Base-by-base conservation (phyloP, 2,329 filamentous ascomycete species). In the Lachnellula subtilissima region DNA sequence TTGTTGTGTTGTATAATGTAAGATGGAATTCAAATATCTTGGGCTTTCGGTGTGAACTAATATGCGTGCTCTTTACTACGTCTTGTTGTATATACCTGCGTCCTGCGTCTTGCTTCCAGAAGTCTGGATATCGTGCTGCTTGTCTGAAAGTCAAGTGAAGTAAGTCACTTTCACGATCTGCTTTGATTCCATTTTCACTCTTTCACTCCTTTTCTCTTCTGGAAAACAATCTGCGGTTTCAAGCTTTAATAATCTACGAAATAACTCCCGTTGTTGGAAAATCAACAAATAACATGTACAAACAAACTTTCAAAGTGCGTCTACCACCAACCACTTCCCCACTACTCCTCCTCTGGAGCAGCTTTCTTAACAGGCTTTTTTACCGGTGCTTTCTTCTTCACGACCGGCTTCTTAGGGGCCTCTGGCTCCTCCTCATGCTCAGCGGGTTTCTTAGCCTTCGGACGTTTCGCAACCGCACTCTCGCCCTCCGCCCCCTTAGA, bases 1-100 rank as follows among this genome's bases (percentile, higher is more conserved):
- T n/a, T 28, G 9, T 12, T 37, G 35, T n/a, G 17, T 19, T 40
- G 35, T n/a, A 57, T 50, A 54, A 53, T 58, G 48, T 56, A 62
- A 37, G 45, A 60, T 59, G 57, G 50, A 40, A 55, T 50, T 39
- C 37, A 4, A 19, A 25, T 25, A 25, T 25, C 25, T 25, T 22
- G 35, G 42, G 22, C 9, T 45, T 22, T 22, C 5, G 5, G 14
- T 40, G 15, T 40, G 2, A 19, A 6, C 7, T 15, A 40, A n/a
- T 4, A 9, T 32, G 28, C 8, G 28, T 32, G 28, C 8, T 32
- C 9, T 32, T 32, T 32, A 32, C 8, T 11, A 8, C 28, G 28
- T 32, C 28, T 32, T 32, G 28, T 9, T 32, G 28, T 8, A 8
- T 32, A 8, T 4, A 32, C 28, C 28, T 32, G 14, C 28, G 8